Evolutionary conservation across 176 grass and related monocot species (phyloP).

Genomic region (Juncus effusus): DNA sequence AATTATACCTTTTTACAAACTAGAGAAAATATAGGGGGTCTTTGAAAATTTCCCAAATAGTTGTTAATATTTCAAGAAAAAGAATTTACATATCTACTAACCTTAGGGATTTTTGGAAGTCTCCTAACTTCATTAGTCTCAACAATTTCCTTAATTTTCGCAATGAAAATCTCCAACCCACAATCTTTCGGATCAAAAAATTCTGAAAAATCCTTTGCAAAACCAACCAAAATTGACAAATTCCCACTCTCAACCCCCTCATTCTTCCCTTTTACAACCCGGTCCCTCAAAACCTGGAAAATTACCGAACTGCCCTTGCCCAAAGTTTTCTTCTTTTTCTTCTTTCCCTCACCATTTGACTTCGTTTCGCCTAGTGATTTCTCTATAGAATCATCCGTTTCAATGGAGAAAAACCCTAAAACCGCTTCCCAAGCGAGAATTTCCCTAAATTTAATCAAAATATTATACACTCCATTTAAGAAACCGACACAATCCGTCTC

Average conservation of each 20-base stretch:
- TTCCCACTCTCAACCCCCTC: slow-evolving; percentile 35
- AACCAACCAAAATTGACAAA: slow-evolving; percentile 36
- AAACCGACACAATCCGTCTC: slow-evolving; percentile 28
- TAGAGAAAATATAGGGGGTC: too few species aligned
- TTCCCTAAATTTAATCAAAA: slow-evolving; percentile 70
- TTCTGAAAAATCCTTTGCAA: slow-evolving; percentile 38
- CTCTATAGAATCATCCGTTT: slow-evolving; percentile 80
- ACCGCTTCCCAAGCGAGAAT: slow-evolving; percentile 89
- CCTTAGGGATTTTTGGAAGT: slow-evolving; percentile 99
- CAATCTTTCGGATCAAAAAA: slow-evolving; percentile 73
- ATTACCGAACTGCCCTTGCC: slow-evolving; percentile 73
- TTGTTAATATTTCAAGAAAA: not conserved
- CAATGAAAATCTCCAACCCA: slow-evolving; percentile 45
- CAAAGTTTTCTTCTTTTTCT: slow-evolving; percentile 81
- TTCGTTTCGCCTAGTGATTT: slow-evolving; percentile 41
- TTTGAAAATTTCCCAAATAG: too few species aligned
- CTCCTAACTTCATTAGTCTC: slow-evolving; percentile 98
- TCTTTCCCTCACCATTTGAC: slow-evolving; percentile 57
- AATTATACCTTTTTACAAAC: too few species aligned
- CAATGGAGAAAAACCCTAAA: slow-evolving; percentile 58
- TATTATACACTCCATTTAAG: slow-evolving; percentile 44
- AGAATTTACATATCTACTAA: slow-evolving; percentile 19
- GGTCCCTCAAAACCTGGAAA: slow-evolving; percentile 57
- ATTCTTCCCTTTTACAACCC: slow-evolving; percentile 26
- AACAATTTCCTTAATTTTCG: slow-evolving; percentile 86